These are phyloP conservation scores for Aspergillus awamori DNA, from an alignment of 2,329 filamentous ascomycete species.

Conservation along the genomic window DNA sequence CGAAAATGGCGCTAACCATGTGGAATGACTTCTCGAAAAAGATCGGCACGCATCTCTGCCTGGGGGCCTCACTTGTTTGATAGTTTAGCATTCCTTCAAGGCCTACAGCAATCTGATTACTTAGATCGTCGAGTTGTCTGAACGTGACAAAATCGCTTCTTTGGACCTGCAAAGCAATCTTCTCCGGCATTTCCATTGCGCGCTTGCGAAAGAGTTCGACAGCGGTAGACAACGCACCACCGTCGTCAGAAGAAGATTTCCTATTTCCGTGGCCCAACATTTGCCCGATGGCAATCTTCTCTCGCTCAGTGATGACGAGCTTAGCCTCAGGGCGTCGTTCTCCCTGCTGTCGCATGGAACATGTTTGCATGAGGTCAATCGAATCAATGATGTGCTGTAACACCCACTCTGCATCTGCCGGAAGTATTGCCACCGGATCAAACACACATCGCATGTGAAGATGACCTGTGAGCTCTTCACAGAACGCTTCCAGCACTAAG, in stretches of 20 bases:
- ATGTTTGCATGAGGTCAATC: neutral
- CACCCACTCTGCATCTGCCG: constrained; percentile 6
- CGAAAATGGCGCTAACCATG: constrained; percentile 10
- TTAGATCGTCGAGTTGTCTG: neutral
- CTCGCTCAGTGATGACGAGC: neutral
- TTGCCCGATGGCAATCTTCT: neutral
- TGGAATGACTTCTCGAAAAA: constrained; percentile 7
- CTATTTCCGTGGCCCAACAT: neutral
- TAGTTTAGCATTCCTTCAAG: neutral
- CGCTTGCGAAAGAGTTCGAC: neutral
- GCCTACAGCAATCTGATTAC: neutral
- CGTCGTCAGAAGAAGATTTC: neutral
- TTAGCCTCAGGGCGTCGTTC: neutral
- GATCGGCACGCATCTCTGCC: constrained; percentile 5
- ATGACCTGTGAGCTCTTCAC: constrained; percentile 5
- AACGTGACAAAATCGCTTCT: constrained; percentile 8
- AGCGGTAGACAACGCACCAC: neutral
- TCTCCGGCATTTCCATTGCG: constrained; percentile 3
- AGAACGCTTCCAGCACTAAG: constrained; percentile 11
- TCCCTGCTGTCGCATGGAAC: neutral
- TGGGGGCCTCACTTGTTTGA: neutral
- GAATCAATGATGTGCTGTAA: constrained; percentile 5
- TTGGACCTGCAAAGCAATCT: constrained; percentile 14
- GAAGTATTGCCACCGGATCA: constrained; percentile 3
- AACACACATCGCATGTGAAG: constrained; percentile 6